Base-by-base conservation (phyloP, 306 rosid species). In the Medicago ruthenica region DNA sequence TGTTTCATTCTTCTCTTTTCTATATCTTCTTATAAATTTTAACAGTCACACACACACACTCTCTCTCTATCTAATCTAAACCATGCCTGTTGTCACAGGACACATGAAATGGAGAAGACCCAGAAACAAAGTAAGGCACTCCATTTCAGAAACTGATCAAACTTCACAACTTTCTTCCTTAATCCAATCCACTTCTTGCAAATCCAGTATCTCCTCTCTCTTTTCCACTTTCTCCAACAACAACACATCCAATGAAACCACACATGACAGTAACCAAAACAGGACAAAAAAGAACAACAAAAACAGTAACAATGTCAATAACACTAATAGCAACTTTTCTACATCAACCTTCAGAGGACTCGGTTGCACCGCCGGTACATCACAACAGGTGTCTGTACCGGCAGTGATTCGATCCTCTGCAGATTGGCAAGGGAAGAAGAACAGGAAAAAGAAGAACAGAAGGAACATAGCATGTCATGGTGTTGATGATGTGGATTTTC, bases 381-480 rank as follows among this genome's bases (percentile, higher is more conserved):
- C 97, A 1, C 93, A 92, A 64, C 87, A 92, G 51, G 99, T 95
- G 44, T 90, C 97, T 11, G 96, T 92, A 41, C 99, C 99, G 13
- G 93, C 87, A 4, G 88, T 85, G 81, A 92, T 92, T 74, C 83
- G 92, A 13, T 77, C 86, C 51, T 92, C 99, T 1, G 97, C 89
- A 0, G 97, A 90, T 77, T 92, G 97, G 97, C 81, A 95, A 60
- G 86, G 77, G 10, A 92, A 85, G 81, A 92, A 84, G 80, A 76
- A 63, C 54, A 87, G 83, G 79, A 90, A 89, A 73, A 93, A 88
- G 75, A 88, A 86, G 66, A 69, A 79, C 53, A 87, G 77, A 79
- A 89, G 68, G 60, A 87, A 71, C 51, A 89, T 7, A 7, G 73
- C 64, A 61, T 69, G 64, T 18, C 85, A 80, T 73, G 90, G 84